Evolutionary conservation across 352 stramenopile species (phyloP), one percentile per base, ranked within the genome.

Genomic region (Globisporangium ultimum): DNA sequence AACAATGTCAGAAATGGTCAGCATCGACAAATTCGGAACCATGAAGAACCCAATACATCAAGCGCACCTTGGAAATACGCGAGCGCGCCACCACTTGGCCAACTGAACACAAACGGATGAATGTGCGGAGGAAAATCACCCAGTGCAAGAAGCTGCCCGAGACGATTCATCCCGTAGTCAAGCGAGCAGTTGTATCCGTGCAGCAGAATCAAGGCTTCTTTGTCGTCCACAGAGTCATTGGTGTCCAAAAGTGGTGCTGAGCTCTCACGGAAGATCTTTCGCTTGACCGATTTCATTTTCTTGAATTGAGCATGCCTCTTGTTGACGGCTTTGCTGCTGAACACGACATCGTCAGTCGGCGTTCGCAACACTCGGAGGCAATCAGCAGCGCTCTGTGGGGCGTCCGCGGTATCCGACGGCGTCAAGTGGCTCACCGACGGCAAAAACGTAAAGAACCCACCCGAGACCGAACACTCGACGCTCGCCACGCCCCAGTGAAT

Each of bases 401-500:
- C 40, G 9, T 65, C 68, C 15, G 72, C 24, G 0, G 66, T 54
- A 42, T 74, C 75, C 13, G 66, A 78, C 15, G 60, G 59, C 15
- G 77, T 91, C 53, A 88, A 57, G 42, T 91, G 78, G 0, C 54
- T 68, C 34, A 88, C 80, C 1, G 64, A 64, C 18, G 80, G 80
- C 38, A 91, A 65, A 28, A 88, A 91, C 24, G 60, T 78, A 62
- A 91, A 91, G 52, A 91, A 91, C 1, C 80, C 78, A 2, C 80
- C 80, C 2, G 80, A 87, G 1, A 91, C 78, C 11, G 80, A 91
- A 40, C 80, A 91, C 58, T 91, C 80, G 11, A 96, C 85, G 41
- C 78, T 89, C 1, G 78, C 81, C 0, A 96, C 84, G 17, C 88
- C 89, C 76, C 84, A 96, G 50, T 80, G 68, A 17, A 85, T 59